Base-by-base conservation (phyloP, 2,329 filamentous ascomycete species). In the Zasmidium citrigriseum region DNA sequence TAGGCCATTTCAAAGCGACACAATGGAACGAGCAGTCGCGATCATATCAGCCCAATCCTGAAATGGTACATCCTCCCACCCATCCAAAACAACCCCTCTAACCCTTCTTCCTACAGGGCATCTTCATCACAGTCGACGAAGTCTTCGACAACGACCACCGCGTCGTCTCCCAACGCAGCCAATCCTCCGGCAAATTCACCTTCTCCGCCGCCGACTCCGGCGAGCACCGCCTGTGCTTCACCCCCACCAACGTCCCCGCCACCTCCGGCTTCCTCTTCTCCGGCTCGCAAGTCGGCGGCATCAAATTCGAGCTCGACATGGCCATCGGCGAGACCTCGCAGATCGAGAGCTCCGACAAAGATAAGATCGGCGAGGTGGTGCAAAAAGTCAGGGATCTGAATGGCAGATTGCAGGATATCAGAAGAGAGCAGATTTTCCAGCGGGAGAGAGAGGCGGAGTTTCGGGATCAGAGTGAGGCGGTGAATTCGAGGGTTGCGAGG, bases 391-490 rank as follows among this genome's bases (percentile, higher is more conserved):
- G 87, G 82, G 93, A 97, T 77, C 78, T 99, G 72, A 97, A 96
- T 76, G 85, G 86, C 41, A 83, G 95, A 61, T 78, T 99, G 75
- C 85, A 89, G 72, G 95, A 98, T 76, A 92, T 99, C 62, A 84
- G 91, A 70, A 82, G 93, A 70, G 95, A 99, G 80, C 95, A 99
- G 83, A 86, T 98, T 57, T 98, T 97, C 80, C 95, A 99, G 77
- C 64, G 97, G 90, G 95, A 98, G 83, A 91, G 95, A 66, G 95
- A 99, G 75, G 92, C 92, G 69, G 93, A 98, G 75, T 99, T 99
- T 83, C 86, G 95, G 78, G 95, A 99, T 78, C 95, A 98, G 77
- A 97, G 92, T 69, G 95, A 99, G 78, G 82, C 86, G 45, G 97
- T 93, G 65, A 99, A 99, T 77, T 82, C 87, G 56, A 89, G 93